Evolutionary conservation across 805 yeast genomes (phyloP).

Genomic region (Wickerhamiella qilinensis): DNA sequence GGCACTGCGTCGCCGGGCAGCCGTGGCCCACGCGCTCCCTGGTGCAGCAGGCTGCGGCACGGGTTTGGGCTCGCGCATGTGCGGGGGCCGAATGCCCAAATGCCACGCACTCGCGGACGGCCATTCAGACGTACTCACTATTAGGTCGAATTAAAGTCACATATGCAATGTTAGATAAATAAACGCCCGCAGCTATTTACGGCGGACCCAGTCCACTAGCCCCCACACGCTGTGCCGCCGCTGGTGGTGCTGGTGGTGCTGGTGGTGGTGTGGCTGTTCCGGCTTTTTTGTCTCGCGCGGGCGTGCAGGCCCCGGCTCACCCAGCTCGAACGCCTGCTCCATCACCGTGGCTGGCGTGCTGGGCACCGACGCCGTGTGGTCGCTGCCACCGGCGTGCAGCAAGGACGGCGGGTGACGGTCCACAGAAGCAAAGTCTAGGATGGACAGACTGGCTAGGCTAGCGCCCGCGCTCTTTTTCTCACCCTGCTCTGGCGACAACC

Average conservation of each 20-base stretch:
- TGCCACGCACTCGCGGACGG: too few species aligned
- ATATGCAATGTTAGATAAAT: too few species aligned
- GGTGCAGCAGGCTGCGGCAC: too few species aligned
- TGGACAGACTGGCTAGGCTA: slow-evolving; percentile 1
- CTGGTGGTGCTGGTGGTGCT: neutral
- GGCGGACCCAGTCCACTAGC: neutral
- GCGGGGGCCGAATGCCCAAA: too few species aligned
- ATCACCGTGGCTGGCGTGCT: neutral
- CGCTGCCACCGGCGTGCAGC: too few species aligned
- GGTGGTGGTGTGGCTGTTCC: neutral
- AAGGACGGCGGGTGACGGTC: neutral
- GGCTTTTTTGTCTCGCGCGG: neutral
- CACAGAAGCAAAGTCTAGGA: neutral
- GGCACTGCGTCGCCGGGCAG: too few species aligned
- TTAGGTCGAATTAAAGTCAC: too few species aligned
- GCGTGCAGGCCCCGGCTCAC: neutral
- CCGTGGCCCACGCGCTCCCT: too few species aligned
- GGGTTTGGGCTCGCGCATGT: too few species aligned
- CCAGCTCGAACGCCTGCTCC: neutral
- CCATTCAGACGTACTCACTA: too few species aligned
- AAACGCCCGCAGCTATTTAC: neutral
- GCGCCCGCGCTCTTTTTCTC: neutral
- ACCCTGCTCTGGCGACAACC: neutral
- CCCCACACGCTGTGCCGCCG: slow-evolving; percentile 2
- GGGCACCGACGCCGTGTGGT: neutral